Conservation (phyloP, 78 protist species). For the Capsaspora owczarzaki region DNA sequence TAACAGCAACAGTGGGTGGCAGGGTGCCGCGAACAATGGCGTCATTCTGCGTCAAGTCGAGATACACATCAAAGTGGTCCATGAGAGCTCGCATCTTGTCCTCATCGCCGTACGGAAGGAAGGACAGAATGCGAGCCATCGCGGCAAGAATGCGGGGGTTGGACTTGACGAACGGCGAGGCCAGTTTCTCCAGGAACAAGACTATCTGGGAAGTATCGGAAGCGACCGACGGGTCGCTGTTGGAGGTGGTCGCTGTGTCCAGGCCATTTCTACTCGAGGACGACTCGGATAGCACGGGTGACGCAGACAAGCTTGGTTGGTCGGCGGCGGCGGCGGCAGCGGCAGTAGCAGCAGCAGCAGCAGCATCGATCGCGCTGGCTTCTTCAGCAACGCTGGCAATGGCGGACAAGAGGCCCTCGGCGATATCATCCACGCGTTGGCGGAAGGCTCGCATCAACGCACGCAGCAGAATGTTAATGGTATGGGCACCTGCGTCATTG, state of each 20-base stretch:
- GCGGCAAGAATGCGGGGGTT: slow-evolving; percentile 27
- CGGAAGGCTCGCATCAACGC: slow-evolving; percentile 26
- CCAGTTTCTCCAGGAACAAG: slow-evolving; percentile 41
- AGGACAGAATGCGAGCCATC: slow-evolving; percentile 57
- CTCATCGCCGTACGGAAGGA: slow-evolving; percentile 54
- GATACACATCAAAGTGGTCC: slow-evolving; percentile 10
- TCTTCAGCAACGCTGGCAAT: slow-evolving; percentile 21
- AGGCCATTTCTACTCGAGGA: too few species aligned
- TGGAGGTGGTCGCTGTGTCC: too few species aligned
- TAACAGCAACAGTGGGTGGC: too few species aligned
- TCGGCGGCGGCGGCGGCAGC: neutral
- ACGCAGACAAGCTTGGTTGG: neutral
- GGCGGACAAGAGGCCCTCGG: slow-evolving; percentile 13
- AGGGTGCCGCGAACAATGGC: too few species aligned
- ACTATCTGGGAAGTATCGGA: slow-evolving; percentile 4
- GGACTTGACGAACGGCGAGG: slow-evolving; percentile 18
- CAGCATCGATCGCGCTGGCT: slow-evolving; percentile 37
- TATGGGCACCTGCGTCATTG: slow-evolving; percentile 17
- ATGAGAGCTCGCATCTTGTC: slow-evolving; percentile 6
- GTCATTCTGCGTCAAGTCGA: neutral
- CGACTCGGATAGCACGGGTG: neutral
- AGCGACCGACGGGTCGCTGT: neutral
- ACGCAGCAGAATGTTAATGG: slow-evolving; percentile 2
- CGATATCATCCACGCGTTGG: neutral
- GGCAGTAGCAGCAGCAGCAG: neutral